A percentile compares a stretch with the other conserved stretches of the same genome.
phyloP scores from a whole-genome alignment of 495 filamentous ascomycete genomes.

The Cercophora sp. region DNA sequence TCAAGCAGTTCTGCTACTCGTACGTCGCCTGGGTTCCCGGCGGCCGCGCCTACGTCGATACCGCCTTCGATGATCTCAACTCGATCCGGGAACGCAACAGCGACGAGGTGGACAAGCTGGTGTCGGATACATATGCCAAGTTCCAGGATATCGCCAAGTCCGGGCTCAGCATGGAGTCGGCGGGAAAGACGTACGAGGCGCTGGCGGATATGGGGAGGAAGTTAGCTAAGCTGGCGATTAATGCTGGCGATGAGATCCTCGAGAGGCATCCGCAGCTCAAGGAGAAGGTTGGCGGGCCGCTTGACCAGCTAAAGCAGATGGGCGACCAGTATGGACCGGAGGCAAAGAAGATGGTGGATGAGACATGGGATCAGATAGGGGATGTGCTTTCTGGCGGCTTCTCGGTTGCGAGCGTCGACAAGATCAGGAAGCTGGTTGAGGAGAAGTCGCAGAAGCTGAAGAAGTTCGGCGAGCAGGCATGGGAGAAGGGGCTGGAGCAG shows the following conservation, averaged over 20 bases:
- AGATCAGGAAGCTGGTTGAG: conserved; percentile 56
- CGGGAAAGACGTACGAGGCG: conserved; percentile 47
- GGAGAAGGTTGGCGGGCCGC: conserved; percentile 60
- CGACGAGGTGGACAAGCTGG: conserved; percentile 59
- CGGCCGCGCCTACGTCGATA: conserved; percentile 56
- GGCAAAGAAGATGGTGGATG: conserved; percentile 63
- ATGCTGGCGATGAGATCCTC: conserved; percentile 54
- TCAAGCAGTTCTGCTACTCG: conserved; percentile 53
- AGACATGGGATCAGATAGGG: conserved; percentile 58
- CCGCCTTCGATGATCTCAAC: conserved; percentile 60
- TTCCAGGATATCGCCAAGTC: conserved; percentile 46
- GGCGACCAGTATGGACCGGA: conserved; percentile 62
- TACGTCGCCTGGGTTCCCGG: conserved; percentile 66
- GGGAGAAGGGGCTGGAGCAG: conserved; percentile 59
- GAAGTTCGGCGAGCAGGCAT: conserved; percentile 60
- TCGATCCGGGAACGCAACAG: conserved; percentile 53
- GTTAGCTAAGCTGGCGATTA: conserved; percentile 51
- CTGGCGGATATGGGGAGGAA: conserved; percentile 49
- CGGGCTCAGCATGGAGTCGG: conserved; percentile 51
- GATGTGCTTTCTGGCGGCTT: conserved; percentile 53
- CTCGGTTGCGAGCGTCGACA: conserved; percentile 42
- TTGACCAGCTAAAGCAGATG: conserved; percentile 59
- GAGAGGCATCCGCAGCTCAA: conserved; percentile 64
- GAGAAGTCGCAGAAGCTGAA: conserved; percentile 60
- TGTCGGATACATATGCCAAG: conserved; percentile 56